These are phyloP conservation scores for Musa itinerans DNA, from an alignment of 176 grass and related monocot species.

Conservation along the genomic window DNA sequence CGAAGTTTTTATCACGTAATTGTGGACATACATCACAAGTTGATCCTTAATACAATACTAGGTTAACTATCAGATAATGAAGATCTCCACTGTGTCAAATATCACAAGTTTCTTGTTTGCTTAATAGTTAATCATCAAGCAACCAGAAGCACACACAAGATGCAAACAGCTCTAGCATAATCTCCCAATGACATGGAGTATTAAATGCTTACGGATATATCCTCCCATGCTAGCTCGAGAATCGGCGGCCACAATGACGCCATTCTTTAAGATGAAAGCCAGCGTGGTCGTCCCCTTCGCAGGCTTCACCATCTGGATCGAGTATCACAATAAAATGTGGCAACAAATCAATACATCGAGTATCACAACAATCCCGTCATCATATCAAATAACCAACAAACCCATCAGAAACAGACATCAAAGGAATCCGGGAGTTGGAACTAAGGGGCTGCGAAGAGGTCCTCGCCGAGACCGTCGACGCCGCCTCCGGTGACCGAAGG, in stretches of 20 bases:
- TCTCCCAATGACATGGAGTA: too few species aligned
- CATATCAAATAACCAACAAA: background rate
- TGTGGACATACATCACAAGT: too few species aligned
- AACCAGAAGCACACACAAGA: too few species aligned
- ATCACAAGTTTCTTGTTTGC: too few species aligned
- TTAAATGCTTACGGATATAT: conserved; percentile 58
- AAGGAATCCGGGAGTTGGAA: background rate
- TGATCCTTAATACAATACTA: too few species aligned
- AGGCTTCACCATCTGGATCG: conserved; percentile 47
- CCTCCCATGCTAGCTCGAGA: conserved; percentile 91
- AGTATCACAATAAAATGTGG: background rate
- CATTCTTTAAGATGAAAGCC: conserved; percentile 81
- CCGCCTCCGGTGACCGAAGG: background rate
- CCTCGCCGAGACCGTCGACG: background rate
- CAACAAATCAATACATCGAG: background rate
- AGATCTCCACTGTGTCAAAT: too few species aligned
- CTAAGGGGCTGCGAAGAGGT: background rate
- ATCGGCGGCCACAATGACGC: conserved; percentile 88
- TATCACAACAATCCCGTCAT: background rate
- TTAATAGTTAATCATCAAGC: too few species aligned
- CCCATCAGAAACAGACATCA: background rate
- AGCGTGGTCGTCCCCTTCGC: conserved; percentile 83
- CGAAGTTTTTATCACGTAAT: too few species aligned
- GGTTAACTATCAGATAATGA: too few species aligned
- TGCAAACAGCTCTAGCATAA: too few species aligned